Conservation (phyloP, 306 rosid genomes). For the Castanopsis chinensis region DNA sequence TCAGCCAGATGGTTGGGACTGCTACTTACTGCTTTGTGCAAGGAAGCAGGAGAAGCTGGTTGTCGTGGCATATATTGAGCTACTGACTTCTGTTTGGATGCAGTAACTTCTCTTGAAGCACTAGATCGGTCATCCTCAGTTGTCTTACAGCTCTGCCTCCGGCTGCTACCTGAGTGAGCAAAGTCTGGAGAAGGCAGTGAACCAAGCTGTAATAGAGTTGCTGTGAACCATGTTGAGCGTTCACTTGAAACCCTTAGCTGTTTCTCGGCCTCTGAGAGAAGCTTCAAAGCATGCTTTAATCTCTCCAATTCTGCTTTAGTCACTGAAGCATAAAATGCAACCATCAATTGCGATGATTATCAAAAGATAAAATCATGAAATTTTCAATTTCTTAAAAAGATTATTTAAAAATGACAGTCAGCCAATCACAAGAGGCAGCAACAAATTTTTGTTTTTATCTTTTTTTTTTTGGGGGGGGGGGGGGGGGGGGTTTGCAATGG, state of each 20-base stretch:
- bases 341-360: conserved; percentile 19
- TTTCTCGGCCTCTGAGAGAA: conserved; percentile 95
- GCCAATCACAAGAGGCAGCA: background rate
- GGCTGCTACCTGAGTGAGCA: conserved; percentile 73
- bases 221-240: conserved; percentile 97
- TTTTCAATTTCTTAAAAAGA: background rate
- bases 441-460: background rate
- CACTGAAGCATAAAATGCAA: conserved; percentile 63
- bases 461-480: background rate
- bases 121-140: conserved; percentile 82
- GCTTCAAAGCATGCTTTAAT: conserved; percentile 89
- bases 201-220: conserved; percentile 92
- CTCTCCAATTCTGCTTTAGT: conserved; percentile 80
- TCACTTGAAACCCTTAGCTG: conserved; percentile 91
- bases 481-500: too few relatives aligned
- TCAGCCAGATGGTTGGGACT: conserved; percentile 45
- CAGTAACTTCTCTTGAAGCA: conserved; percentile 63
- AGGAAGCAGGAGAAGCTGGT: conserved; percentile 48
- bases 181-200: conserved; percentile 78
- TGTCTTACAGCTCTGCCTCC: conserved; percentile 82
- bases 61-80: conserved; percentile 52
- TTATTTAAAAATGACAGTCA: background rate
- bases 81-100: conserved; percentile 50
- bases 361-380: background rate
- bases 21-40: conserved; percentile 41